Conservation (phyloP, 306 rosid species). For the Rosa multiflora region DNA sequence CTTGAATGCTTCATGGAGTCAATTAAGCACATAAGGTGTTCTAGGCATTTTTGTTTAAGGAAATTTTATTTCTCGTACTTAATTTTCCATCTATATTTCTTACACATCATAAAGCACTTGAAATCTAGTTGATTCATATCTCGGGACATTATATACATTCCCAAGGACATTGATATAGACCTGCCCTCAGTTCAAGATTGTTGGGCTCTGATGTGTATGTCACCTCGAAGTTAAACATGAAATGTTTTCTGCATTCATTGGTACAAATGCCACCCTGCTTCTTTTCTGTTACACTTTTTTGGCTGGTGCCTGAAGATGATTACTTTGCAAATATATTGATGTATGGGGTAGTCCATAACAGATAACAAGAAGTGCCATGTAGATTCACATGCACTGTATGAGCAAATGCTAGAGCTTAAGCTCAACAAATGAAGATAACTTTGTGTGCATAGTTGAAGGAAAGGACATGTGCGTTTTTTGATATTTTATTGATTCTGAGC, state of each 20-base stretch:
- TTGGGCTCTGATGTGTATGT: background rate
- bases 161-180: background rate
- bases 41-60: background rate
- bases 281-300: background rate
- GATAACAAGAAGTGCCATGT: background rate
- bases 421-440: background rate
- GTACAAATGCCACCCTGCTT: background rate
- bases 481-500: background rate
- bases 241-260: background rate
- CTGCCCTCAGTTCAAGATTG: background rate
- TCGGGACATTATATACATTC: background rate
- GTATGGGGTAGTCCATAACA: background rate
- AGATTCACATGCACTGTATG: background rate
- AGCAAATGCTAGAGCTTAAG: background rate
- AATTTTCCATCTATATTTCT: background rate
- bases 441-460: background rate
- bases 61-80: background rate
- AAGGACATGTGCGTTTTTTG: background rate
- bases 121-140: background rate
- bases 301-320: background rate
- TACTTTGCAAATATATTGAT: background rate
- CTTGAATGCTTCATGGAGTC: background rate
- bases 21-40: background rate
- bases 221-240: conserved; percentile 6
- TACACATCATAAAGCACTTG: background rate